A percentile compares a stretch with the other conserved stretches of the same genome.
Evolutionary conservation across 257 asterid species (phyloP).

Genomic region (Nicotiana noctiflora): DNA sequence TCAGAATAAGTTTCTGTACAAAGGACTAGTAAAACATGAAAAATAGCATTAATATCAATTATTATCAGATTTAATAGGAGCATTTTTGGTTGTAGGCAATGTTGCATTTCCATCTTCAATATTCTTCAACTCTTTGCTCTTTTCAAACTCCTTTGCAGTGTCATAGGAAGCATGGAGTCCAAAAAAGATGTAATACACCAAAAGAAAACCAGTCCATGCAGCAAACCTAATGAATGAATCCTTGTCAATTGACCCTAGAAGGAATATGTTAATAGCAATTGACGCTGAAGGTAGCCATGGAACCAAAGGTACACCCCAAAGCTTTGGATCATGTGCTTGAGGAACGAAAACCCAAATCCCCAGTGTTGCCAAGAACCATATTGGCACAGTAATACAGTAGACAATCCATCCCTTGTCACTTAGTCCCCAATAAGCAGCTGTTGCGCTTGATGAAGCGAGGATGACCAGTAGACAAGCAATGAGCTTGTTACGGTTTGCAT

Average conservation of each 20-base stretch:
- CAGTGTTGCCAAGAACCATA: slow-evolving; percentile 33
- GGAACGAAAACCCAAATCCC: slow-evolving; percentile 39
- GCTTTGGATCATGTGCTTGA: slow-evolving; percentile 34
- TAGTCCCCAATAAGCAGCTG: slow-evolving; percentile 36
- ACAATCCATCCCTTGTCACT: slow-evolving; percentile 39
- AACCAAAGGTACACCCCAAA: slow-evolving; percentile 62
- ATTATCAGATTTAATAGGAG: background rate
- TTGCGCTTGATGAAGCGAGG: slow-evolving; percentile 33
- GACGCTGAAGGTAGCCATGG: slow-evolving; percentile 60
- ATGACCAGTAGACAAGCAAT: slow-evolving; percentile 22
- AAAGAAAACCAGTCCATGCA: slow-evolving; percentile 27
- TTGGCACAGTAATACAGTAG: slow-evolving; percentile 39
- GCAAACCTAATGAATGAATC: slow-evolving; percentile 37
- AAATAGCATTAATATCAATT: background rate
- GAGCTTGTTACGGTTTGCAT: slow-evolving; percentile 25
- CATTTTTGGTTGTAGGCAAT: background rate
- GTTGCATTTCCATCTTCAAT: slow-evolving; percentile 27
- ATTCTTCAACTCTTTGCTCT: slow-evolving; percentile 10
- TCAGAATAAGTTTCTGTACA: no score
- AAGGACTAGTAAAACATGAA: no score
- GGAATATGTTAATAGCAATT: slow-evolving; percentile 38
- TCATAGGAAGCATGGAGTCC: slow-evolving; percentile 58
- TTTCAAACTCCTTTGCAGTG: slow-evolving; percentile 30
- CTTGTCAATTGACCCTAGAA: slow-evolving; percentile 43
- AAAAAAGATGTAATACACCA: slow-evolving; percentile 35